Percentiles rank a stretch among this genome's conserved stretches.
Conservation (phyloP, 306 rosid genomes). For the Rubus parviflorus region DNA sequence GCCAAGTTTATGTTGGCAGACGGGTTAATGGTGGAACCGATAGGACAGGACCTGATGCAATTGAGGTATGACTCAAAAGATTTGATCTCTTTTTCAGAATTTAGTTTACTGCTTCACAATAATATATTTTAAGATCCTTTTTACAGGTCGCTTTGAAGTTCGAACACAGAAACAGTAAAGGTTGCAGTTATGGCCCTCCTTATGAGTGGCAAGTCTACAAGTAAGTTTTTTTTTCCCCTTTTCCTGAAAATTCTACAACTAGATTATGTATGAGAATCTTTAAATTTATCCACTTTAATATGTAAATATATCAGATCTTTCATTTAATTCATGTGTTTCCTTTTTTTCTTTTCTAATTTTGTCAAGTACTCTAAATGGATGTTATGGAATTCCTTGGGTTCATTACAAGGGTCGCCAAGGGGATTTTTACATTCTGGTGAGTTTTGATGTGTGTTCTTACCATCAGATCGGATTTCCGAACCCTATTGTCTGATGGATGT, state of each 20-base stretch:
- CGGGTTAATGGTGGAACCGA: slow-evolving; percentile 80
- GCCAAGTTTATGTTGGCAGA: slow-evolving; percentile 95
- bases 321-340: slow-evolving; percentile 25
- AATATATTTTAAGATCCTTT: slow-evolving; percentile 19
- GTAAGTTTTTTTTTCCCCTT: slow-evolving; percentile 35
- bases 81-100: slow-evolving; percentile 25
- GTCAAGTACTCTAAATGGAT: slow-evolving; percentile 71
- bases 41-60: slow-evolving; percentile 75
- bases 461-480: slow-evolving; percentile 2
- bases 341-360: slow-evolving; percentile 11
- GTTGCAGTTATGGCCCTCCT: slow-evolving; percentile 95
- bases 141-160: slow-evolving; percentile 86
- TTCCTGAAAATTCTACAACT: no score
- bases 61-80: slow-evolving; percentile 55
- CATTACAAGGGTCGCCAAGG: slow-evolving; percentile 97
- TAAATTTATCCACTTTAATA: neutral
- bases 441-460: slow-evolving; percentile 38
- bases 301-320: slow-evolving; percentile 13
- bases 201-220: slow-evolving; percentile 95
- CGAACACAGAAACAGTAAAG: slow-evolving; percentile 93
- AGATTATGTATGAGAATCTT: neutral
- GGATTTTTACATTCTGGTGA: slow-evolving; percentile 91
- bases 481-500: slow-evolving; percentile 33
- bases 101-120: slow-evolving; percentile 15
- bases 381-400: slow-evolving; percentile 90